Conservation (phyloP, 495 filamentous ascomycete genomes). For the Aspergillus affinis region DNA sequence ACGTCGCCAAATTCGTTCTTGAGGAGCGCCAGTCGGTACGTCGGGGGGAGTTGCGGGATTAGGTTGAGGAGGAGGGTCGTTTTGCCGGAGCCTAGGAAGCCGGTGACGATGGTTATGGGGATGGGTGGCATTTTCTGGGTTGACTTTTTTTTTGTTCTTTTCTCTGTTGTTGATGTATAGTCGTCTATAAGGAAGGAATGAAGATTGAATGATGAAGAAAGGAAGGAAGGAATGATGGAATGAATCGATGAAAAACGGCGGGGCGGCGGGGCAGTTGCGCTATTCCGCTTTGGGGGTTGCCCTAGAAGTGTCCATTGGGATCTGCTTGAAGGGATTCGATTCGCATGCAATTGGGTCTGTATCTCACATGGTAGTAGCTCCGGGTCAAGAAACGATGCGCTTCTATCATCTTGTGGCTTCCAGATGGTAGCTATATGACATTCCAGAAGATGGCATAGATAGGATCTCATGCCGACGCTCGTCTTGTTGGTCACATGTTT, state of each 20-base stretch:
- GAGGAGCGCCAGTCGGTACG: slow-evolving; percentile 85
- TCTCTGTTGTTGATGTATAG: neutral
- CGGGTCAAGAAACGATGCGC: too few relatives aligned
- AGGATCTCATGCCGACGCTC: too few relatives aligned
- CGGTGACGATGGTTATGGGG: slow-evolving; percentile 91
- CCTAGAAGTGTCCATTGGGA: too few relatives aligned
- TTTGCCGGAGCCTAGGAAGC: slow-evolving; percentile 93
- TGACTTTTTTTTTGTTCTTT: neutral
- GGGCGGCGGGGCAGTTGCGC: too few relatives aligned
- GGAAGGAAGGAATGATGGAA: neutral
- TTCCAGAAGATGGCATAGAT: too few relatives aligned
- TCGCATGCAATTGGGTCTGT: too few relatives aligned
- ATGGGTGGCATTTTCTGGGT: slow-evolving; percentile 57
- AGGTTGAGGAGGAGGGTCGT: slow-evolving; percentile 90
- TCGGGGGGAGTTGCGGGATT: slow-evolving; percentile 74
- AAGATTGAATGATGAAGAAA: neutral
- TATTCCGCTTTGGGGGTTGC: neutral
- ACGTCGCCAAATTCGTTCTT: slow-evolving; percentile 99
- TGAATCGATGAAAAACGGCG: too few relatives aligned
- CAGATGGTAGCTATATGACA: too few relatives aligned
- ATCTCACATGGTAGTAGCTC: too few relatives aligned
- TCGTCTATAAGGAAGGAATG: neutral
- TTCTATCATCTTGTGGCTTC: too few relatives aligned
- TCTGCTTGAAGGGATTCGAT: too few relatives aligned
- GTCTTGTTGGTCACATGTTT: too few relatives aligned